A percentile compares a stretch with the other conserved stretches of the same genome.
Conservation (phyloP, 2,329 filamentous ascomycete genomes). For the Pezicula rhizophila region DNA sequence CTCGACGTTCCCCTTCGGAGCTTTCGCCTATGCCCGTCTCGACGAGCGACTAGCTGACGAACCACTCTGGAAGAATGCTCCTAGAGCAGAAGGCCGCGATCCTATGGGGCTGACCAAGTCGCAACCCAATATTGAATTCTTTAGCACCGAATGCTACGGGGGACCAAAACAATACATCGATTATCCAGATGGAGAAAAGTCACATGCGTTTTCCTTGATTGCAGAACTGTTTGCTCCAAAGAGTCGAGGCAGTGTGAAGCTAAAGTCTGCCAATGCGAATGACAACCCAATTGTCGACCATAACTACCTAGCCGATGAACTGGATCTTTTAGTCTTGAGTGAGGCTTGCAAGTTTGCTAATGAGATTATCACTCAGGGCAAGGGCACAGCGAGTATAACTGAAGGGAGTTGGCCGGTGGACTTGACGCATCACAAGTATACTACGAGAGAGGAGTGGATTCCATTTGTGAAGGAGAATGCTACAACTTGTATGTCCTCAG, state of each 20-base stretch:
- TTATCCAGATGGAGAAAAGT: conserved; percentile 41
- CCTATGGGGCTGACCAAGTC: conserved; percentile 52
- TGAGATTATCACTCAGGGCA: conserved; percentile 52
- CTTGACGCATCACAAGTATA: conserved; percentile 45
- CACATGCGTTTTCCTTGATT: conserved; percentile 53
- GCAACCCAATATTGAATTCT: conserved; percentile 58
- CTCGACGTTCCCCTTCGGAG: conserved; percentile 57
- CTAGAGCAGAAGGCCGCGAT: conserved; percentile 45
- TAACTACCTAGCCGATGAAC: conserved; percentile 49
- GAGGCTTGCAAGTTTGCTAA: conserved; percentile 54
- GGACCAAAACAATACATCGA: conserved; percentile 52
- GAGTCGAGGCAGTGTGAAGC: conserved; percentile 48
- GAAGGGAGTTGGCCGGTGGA: conserved; percentile 54
- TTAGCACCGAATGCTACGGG: conserved; percentile 56
- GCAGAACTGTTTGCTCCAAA: conserved; percentile 51
- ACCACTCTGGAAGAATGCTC: conserved; percentile 46
- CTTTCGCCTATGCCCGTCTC: conserved; percentile 55
- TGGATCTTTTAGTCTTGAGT: conserved; percentile 52
- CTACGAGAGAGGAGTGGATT: conserved; percentile 51
- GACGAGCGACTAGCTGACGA: conserved; percentile 51
- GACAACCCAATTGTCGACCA: conserved; percentile 52
- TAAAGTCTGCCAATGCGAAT: conserved; percentile 41
- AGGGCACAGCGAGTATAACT: conserved; percentile 51
- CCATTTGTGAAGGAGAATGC: conserved; percentile 50
- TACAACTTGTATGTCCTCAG: conserved; percentile 47